Base-by-base conservation (phyloP, 23 red algal genomes). In the Cyanidium caldarium region DNA sequence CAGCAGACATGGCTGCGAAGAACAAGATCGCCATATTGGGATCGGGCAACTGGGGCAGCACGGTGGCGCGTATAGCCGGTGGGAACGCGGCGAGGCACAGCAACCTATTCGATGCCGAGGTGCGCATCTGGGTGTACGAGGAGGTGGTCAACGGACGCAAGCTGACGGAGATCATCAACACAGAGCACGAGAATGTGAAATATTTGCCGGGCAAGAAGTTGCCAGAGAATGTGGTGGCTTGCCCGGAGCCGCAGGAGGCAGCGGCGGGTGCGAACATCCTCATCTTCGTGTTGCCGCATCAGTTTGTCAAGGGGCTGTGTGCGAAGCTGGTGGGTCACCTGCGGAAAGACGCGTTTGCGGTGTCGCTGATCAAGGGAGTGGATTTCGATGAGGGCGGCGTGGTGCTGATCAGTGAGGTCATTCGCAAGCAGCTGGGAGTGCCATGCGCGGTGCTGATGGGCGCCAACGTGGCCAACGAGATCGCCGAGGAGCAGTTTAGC, bases 391-490 rank as follows among this genome's bases (percentile, higher is more conserved):
- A 82, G 1, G 35, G 65, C 7, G 88, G 88, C 46, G 68, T 80
- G 19, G 57, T 82, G 7, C 69, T 94, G n/a, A 94, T 94, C 65
- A 70, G 80, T 1, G 70, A 75, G 31, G 73, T 94, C 3, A 94
- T 94, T 69, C 65, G 76, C 33, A 74, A 61, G 2, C 76, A 86
- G 58, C 76, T 94, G 40, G 68, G 65, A 43, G 80, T 94, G 31
- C 58, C 75, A 13, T 70, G 75, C 19, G 85, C 77, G 19, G 88
- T 82, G 43, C 80, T 94, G 66, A 81, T 69, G 51, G 88, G 88
- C 20, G 88, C 88, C 1, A 94, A 94, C 41, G 85, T 94, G 39
- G 88, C 88, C 33, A 94, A 85, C n/a, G 81, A 94, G 61, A 94
- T 94, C 35, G 88, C 81, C 19, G 81, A 80, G 23, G 88, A 76